Evolutionary conservation across 1,284 basidiomycete genomes (phyloP).

Genomic region (Leucoagaricus sp.): DNA sequence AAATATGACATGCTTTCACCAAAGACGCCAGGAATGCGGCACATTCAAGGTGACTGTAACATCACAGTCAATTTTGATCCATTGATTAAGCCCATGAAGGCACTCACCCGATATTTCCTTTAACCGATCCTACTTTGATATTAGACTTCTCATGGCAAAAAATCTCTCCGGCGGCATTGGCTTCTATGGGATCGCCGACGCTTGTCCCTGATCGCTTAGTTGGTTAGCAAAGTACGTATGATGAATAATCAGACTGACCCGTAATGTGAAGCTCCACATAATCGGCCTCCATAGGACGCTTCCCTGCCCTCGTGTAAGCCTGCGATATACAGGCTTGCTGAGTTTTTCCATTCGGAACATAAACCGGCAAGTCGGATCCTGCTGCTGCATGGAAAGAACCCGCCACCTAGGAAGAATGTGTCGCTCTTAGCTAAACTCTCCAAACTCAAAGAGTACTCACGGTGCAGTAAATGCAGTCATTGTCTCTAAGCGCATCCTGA

Average conservation of each 20-base stretch:
- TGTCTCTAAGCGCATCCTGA: constrained; percentile 29
- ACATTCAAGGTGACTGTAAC: constrained; percentile 40
- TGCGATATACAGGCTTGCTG: constrained; percentile 31
- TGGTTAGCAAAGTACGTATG: neutral
- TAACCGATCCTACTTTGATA: constrained; percentile 44
- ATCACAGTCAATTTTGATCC: neutral
- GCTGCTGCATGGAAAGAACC: constrained; percentile 41
- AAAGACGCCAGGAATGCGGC: constrained; percentile 42
- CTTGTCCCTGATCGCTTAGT: constrained; percentile 35
- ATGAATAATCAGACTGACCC: constrained; percentile 26
- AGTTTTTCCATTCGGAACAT: constrained; percentile 38
- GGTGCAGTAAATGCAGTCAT: constrained; percentile 34
- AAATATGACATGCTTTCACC: constrained; percentile 41
- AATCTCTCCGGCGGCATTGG: constrained; percentile 45
- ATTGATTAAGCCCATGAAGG: neutral
- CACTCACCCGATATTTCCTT: constrained; percentile 47
- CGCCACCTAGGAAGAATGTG: constrained; percentile 31
- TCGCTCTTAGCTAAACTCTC: neutral
- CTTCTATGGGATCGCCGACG: constrained; percentile 51
- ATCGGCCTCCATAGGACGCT: constrained; percentile 39
- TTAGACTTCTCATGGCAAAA: constrained; percentile 31
- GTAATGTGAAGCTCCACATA: constrained; percentile 53
- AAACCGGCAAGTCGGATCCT: constrained; percentile 36
- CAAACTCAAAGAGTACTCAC: constrained; percentile 23
- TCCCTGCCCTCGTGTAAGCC: constrained; percentile 29